A percentile compares a stretch with the other conserved stretches of the same genome.
Evolutionary conservation across 495 filamentous ascomycete species (phyloP).

Genomic region (Letharia columbiana): DNA sequence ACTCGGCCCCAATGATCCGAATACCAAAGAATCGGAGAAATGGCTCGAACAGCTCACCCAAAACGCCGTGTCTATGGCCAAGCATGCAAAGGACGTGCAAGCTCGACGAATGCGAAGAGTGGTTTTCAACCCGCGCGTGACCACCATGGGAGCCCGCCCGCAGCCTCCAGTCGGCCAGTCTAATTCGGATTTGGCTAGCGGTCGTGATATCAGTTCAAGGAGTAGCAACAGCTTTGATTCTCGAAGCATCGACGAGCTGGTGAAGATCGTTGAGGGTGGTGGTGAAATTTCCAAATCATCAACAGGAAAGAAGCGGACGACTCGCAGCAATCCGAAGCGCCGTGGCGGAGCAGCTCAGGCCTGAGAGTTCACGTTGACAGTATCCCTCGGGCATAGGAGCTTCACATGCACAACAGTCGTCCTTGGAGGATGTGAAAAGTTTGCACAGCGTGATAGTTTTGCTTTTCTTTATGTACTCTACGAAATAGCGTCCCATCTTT

Average conservation of each 20-base stretch:
- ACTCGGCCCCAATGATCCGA: conserved; percentile 79
- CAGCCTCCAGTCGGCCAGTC: conserved; percentile 47
- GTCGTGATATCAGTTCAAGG: conserved; percentile 33
- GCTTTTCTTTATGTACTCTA: background rate
- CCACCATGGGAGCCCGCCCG: conserved; percentile 37
- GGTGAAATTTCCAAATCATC: conserved; percentile 49
- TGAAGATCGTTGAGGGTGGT: conserved; percentile 78
- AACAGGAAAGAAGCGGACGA: conserved; percentile 60
- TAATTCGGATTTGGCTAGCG: conserved; percentile 36
- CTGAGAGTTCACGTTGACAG: background rate
- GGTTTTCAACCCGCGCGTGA: conserved; percentile 46
- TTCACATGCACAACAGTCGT: background rate
- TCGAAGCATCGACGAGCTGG: conserved; percentile 73
- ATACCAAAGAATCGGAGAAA: conserved; percentile 87
- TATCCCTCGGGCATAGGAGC: background rate
- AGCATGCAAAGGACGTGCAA: conserved; percentile 79
- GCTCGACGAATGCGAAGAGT: conserved; percentile 56
- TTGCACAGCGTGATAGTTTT: conserved; percentile 2
- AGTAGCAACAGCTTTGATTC: conserved; percentile 46
- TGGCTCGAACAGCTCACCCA: conserved; percentile 96
- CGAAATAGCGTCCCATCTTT: background rate
- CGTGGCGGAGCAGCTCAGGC: conserved; percentile 34
- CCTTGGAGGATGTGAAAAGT: background rate
- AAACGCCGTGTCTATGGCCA: conserved; percentile 87
- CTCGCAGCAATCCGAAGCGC: conserved; percentile 63